Evolutionary conservation across 441 rosid species (phyloP), one percentile per base, ranked within the genome.

Genomic region (Arabidopsis hybrid): DNA sequence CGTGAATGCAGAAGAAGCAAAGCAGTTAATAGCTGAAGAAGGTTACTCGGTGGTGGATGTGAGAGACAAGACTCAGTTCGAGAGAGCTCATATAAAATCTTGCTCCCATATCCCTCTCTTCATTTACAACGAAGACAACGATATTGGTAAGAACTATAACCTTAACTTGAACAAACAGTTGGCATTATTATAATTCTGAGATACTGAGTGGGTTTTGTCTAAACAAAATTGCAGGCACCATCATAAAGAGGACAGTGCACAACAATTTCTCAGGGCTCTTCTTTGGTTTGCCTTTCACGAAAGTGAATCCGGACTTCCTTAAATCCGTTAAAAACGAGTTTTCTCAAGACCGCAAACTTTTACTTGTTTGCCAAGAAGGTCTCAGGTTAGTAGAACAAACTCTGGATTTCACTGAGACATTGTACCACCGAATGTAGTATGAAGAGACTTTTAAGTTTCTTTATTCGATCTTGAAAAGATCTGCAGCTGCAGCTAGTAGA

Each of bases 311-410:
- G 42, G 85, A 89, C 12, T 95, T 95, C 61, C 80, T 89, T 61
- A 84, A 83, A 35, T 72, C 91, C 1, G 84, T 91, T 29, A 82
- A 74, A 81, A 82, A 60, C 51, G 83, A 87, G 81, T 88, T 94
- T 80, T 78, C 92, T 14, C 84, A 89, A 8, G 86, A 91, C 35
- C 89, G 89, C 63, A 89, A 91, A 83, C 67, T 95, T 51, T 81
- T 92, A 58, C 69, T 92, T 65, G 99, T 92, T 62, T 94, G 97
- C 70, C 99, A 94, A 78, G 99, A 90, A 82, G 99, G 99, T 14
- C 82, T 94, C 76, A 92, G 99, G 97, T 94, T 61, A 76, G 89
- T 79, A 45, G n/a, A 42, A 16, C 26, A 10, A 49, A 29, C 47
- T 71, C 34, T 49, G 39, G 7, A 11, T 58, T 35, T 71, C 43